Percentiles rank a stretch among this genome's conserved stretches.
Evolutionary conservation across 305 asterid genomes (phyloP).

Genomic region (Rubia balearica): DNA sequence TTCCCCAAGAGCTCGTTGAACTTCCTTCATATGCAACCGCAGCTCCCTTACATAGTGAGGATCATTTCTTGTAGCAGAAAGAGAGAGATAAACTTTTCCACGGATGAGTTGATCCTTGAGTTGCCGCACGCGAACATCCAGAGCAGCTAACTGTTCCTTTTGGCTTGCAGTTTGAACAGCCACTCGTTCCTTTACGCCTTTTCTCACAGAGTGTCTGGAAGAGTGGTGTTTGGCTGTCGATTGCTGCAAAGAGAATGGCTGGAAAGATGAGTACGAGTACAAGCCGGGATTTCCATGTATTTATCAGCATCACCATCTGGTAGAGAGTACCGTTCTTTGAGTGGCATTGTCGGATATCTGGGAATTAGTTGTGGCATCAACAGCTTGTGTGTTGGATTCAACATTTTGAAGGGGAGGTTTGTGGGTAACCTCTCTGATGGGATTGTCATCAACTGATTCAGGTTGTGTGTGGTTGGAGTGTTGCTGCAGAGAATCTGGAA

Average conservation of each 20-base stretch:
- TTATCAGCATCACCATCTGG: neutral
- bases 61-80: slow-evolving; percentile 60
- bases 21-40: slow-evolving; percentile 78
- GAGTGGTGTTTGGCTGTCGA: slow-evolving; percentile 25
- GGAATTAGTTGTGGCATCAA: slow-evolving; percentile 19
- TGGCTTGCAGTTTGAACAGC: slow-evolving; percentile 30
- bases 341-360: slow-evolving; percentile 23
- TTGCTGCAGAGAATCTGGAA: slow-evolving; percentile 39
- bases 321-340: slow-evolving; percentile 27
- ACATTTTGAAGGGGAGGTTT: slow-evolving; percentile 13
- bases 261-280: neutral
- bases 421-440: slow-evolving; percentile 47
- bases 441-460: slow-evolving; percentile 35
- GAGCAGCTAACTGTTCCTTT: slow-evolving; percentile 28
- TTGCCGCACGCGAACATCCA: slow-evolving; percentile 55
- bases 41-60: slow-evolving; percentile 75
- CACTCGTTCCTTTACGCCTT: slow-evolving; percentile 31
- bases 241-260: slow-evolving; percentile 26
- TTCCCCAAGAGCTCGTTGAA: slow-evolving; percentile 56
- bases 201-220: slow-evolving; percentile 34
- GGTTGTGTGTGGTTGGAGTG: slow-evolving; percentile 17
- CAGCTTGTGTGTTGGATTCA: slow-evolving; percentile 23
- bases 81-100: slow-evolving; percentile 67
- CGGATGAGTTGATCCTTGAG: slow-evolving; percentile 72
- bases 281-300: neutral